Conservation (phyloP, 495 filamentous ascomycete genomes). For the Astrocystis sublimbata region DNA sequence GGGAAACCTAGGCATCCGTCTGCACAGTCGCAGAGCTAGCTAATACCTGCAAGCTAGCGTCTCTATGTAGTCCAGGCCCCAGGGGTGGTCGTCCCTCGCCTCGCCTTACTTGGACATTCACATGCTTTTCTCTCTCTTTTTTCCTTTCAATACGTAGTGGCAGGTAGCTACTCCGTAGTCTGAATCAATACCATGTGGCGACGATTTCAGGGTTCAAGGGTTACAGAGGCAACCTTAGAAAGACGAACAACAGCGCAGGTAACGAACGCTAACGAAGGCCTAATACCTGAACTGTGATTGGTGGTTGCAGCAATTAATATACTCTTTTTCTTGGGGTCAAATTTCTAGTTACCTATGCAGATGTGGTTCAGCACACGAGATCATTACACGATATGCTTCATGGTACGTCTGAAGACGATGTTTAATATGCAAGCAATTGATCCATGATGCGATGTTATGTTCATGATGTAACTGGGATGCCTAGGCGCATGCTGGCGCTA, state of each 20-base stretch:
- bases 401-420: background rate
- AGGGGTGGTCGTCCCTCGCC: too few relatives aligned
- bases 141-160: background rate
- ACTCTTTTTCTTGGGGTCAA: too few relatives aligned
- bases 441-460: background rate
- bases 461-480: background rate
- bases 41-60: background rate
- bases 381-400: too few relatives aligned
- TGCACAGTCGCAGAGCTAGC: background rate
- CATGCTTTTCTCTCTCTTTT: background rate
- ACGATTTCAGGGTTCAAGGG: background rate
- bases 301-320: too few relatives aligned
- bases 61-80: too few relatives aligned
- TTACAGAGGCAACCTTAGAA: too few relatives aligned
- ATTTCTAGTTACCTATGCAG: too few relatives aligned
- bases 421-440: background rate
- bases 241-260: too few relatives aligned
- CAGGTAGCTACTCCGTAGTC: background rate
- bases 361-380: too few relatives aligned
- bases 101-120: background rate
- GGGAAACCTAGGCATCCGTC: too few relatives aligned
- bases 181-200: background rate
- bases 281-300: too few relatives aligned
- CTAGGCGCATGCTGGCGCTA: background rate
- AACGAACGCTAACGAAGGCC: too few relatives aligned